Conservation (phyloP, 2,329 filamentous ascomycete species). For the Pyrenophora tritici-repentis region DNA sequence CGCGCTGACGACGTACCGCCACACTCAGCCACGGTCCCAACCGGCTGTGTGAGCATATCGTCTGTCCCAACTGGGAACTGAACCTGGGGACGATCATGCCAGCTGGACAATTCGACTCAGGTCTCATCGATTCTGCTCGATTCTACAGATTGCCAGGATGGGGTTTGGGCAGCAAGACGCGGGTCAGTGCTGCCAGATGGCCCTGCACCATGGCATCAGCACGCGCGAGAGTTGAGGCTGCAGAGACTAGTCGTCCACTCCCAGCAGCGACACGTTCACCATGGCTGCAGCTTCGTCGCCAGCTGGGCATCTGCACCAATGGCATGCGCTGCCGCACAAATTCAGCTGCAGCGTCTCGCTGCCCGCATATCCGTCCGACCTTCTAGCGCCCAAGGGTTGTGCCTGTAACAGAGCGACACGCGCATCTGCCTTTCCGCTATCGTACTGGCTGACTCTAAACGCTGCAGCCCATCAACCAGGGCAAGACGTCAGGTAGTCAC, state of each 20-base stretch:
- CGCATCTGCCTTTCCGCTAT: constrained; percentile 24
- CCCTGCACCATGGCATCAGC: constrained; percentile 30
- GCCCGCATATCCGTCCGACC: constrained; percentile 39
- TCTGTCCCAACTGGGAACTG: neutral
- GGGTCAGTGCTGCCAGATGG: constrained; percentile 25
- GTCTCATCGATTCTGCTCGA: neutral
- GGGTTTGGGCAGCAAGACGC: constrained; percentile 32
- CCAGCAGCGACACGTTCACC: constrained; percentile 38
- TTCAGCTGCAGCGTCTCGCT: constrained; percentile 37
- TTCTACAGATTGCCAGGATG: neutral
- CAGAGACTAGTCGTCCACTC: constrained; percentile 30
- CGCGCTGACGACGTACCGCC: constrained; percentile 5
- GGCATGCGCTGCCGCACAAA: neutral
- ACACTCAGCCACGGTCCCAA: constrained; percentile 7
- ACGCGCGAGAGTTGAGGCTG: constrained; percentile 28
- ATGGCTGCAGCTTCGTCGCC: constrained; percentile 28
- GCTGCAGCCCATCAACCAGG: constrained; percentile 34
- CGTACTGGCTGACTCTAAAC: constrained; percentile 25
- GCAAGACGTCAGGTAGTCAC: constrained; percentile 37
- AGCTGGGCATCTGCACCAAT: constrained; percentile 10
- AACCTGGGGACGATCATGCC: constrained; percentile 5
- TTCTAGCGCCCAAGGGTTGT: constrained; percentile 20
- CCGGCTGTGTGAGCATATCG: too few species aligned
- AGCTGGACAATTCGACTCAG: constrained; percentile 6
- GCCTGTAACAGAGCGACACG: constrained; percentile 43